Percentiles rank a stretch among this genome's conserved stretches.
Evolutionary conservation across 192 early-diverging fungal species (phyloP).

Genomic region (Cetraspora pellucida): DNA sequence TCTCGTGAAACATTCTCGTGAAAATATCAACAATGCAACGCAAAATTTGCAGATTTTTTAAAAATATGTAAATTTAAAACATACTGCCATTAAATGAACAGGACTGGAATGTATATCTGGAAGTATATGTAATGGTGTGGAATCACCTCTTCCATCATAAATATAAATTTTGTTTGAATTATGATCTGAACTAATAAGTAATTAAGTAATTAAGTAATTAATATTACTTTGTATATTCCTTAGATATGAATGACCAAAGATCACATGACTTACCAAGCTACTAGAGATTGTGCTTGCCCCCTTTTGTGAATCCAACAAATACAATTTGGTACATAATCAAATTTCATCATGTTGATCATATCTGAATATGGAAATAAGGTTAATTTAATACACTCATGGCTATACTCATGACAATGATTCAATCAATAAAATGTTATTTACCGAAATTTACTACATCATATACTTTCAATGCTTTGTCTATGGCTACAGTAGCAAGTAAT

Average conservation of each 20-base stretch:
- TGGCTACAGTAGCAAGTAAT: slow-evolving; percentile 79
- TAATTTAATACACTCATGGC: neutral
- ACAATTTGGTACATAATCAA: slow-evolving; percentile 71
- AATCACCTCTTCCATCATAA: slow-evolving; percentile 79
- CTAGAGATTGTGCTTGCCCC: slow-evolving; percentile 79
- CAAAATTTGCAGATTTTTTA: no score
- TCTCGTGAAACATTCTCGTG: neutral
- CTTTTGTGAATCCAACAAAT: slow-evolving; percentile 87
- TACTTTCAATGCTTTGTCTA: slow-evolving; percentile 87
- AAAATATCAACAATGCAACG: neutral
- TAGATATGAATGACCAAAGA: neutral
- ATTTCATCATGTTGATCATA: slow-evolving; percentile 95
- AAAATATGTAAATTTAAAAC: neutral
- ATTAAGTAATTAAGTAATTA: neutral
- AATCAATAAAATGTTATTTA: slow-evolving; percentile 41
- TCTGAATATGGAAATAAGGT: slow-evolving; percentile 55
- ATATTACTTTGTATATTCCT: neutral
- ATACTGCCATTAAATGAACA: slow-evolving; percentile 74
- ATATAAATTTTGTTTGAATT: slow-evolving; percentile 72
- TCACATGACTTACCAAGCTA: slow-evolving; percentile 66
- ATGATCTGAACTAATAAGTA: slow-evolving; percentile 67
- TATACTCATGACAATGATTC: neutral
- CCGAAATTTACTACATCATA: slow-evolving; percentile 97
- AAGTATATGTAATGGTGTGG: slow-evolving; percentile 63
- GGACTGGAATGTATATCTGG: slow-evolving; percentile 70